phyloP scores from a whole-genome alignment of 495 filamentous ascomycete genomes.

The Cercophora newfieldiana region DNA sequence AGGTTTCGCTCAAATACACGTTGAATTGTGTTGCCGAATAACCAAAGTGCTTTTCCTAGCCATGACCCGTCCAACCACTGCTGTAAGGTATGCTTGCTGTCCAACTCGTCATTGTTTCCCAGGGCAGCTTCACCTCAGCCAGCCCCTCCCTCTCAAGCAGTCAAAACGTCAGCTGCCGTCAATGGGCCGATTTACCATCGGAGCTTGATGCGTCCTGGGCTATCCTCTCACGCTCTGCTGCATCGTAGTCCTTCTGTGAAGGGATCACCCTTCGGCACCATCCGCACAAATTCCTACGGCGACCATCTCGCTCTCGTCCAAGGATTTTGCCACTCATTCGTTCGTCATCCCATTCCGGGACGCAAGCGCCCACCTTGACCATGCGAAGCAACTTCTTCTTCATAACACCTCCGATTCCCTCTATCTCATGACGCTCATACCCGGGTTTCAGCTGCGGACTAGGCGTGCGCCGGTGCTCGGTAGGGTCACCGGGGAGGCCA shows the following conservation, averaged over 20 bases:
- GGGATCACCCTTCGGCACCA: conserved; percentile 66
- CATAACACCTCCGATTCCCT: conserved; percentile 80
- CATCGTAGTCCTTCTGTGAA: conserved; percentile 37
- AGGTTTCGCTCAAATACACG: background rate
- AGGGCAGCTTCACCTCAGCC: too few relatives aligned
- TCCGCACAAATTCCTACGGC: conserved; percentile 63
- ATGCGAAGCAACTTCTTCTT: conserved; percentile 79
- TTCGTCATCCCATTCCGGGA: conserved; percentile 81
- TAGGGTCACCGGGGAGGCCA: conserved; percentile 1
- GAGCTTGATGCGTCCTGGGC: background rate
- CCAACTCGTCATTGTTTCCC: background rate
- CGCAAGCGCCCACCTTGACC: conserved; percentile 75
- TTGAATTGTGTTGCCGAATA: background rate
- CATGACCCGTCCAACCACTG: background rate
- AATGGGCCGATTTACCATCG: background rate
- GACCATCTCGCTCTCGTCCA: conserved; percentile 54
- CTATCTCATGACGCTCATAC: conserved; percentile 80
- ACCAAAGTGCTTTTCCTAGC: background rate
- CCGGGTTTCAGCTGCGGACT: conserved; percentile 56
- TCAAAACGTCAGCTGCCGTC: background rate
- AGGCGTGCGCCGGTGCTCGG: conserved; percentile 37
- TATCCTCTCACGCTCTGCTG: conserved; percentile 14
- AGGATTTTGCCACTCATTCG: conserved; percentile 51
- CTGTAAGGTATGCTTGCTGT: background rate
- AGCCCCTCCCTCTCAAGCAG: background rate